Evolutionary conservation across 495 filamentous ascomycete genomes (phyloP).

Genomic region (Trichoderma erinaceum): DNA sequence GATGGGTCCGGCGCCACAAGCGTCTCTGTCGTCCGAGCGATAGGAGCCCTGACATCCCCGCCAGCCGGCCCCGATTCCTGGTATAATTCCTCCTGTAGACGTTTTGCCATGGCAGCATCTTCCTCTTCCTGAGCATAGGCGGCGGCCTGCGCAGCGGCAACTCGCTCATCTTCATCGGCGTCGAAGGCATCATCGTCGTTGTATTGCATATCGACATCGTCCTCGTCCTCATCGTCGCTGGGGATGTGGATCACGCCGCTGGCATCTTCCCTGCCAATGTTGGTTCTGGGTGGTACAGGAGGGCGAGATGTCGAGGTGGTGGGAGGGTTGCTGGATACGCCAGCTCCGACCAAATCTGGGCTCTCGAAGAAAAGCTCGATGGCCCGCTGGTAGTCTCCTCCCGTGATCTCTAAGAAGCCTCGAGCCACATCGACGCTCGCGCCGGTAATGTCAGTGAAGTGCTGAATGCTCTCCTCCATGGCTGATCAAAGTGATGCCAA

Average conservation of each 20-base stretch:
- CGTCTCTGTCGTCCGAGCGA: slow-evolving; percentile 86
- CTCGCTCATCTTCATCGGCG: slow-evolving; percentile 39
- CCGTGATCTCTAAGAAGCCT: slow-evolving; percentile 75
- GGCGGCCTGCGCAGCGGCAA: slow-evolving; percentile 30
- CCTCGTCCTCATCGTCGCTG: slow-evolving; percentile 61
- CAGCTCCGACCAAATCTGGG: slow-evolving; percentile 48
- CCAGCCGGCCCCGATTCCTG: slow-evolving; percentile 38
- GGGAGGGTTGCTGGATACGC: slow-evolving; percentile 22
- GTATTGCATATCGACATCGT: slow-evolving; percentile 42
- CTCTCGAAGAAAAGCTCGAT: slow-evolving; percentile 86
- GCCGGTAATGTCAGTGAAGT: slow-evolving; percentile 65
- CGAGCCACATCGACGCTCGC: slow-evolving; percentile 54
- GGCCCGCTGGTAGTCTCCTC: slow-evolving; percentile 76
- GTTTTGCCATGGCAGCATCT: slow-evolving; percentile 87
- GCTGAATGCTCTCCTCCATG: slow-evolving; percentile 63
- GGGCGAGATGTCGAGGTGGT: slow-evolving; percentile 23
- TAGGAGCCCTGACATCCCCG: slow-evolving; percentile 74
- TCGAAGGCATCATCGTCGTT: slow-evolving; percentile 47
- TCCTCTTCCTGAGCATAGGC: slow-evolving; percentile 58
- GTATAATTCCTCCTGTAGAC: slow-evolving; percentile 89
- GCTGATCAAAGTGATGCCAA: slow-evolving; percentile 24
- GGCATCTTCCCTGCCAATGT: slow-evolving; percentile 43
- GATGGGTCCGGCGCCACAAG: slow-evolving; percentile 60
- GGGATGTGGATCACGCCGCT: slow-evolving; percentile 64
- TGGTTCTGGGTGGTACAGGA: slow-evolving; percentile 23